Base-by-base conservation (phyloP, 2,329 filamentous ascomycete genomes). In the Cladosporium sp. region DNA sequence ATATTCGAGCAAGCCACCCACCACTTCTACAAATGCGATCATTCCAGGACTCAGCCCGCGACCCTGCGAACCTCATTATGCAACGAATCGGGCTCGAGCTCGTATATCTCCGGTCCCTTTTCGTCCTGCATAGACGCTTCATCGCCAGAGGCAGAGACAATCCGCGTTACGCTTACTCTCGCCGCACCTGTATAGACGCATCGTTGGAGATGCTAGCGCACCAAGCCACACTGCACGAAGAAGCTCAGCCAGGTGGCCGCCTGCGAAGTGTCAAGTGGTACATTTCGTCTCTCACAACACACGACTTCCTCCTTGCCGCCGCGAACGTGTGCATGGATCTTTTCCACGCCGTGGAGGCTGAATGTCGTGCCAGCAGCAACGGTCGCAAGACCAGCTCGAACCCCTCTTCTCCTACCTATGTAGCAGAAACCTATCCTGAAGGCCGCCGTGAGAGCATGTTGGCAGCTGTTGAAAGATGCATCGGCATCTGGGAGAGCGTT, bases 61-160 rank as follows among this genome's bases (percentile, higher is more conserved):
- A 96, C 53, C 84, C 82, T 1, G 74, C 79, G 2, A 78, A 77
- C 18, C 62, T 84, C 27, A 80, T 96, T 52, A 86, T 95, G 73
- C 86, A 91, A 45, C 84, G 91, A 22, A 91, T 90, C 65, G 87
- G 86, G 51, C 73, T 96, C 27, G 88, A 93, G 55, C 85, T 93
- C 43, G 72, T 96, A 4, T 95, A 90, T 64, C 84, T 95, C 56
- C 96, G 95, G 70, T 87, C 90, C 15, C 79, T 95, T 61, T 95
- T 89, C 61, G 80, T 96, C 18, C 79, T 99, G 34, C 93, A 99
- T 68, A 81, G 90, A 44, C 90, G 90, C 56, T 96, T 93, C 66
- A 79, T 96, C 52, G 76, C 81, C n/a, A 81, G 84, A 53, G 88
- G 90, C 4, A 78, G 87, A 42, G 81, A 87, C 53, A 93, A 92